Conservation (phyloP, 495 filamentous ascomycete species). For the Hyphodiscus hymeniophilus region DNA sequence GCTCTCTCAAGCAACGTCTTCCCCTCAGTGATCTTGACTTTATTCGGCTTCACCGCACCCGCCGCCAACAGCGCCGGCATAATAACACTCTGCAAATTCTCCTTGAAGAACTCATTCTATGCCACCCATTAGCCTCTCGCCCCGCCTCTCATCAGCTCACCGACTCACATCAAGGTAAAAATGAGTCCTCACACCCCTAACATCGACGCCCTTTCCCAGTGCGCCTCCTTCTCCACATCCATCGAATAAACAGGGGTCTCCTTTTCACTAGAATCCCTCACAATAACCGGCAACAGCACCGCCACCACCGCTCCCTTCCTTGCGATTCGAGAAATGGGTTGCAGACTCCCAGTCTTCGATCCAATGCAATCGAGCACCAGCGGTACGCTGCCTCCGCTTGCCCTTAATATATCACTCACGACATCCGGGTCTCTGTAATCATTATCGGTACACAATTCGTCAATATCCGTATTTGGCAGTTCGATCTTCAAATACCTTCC, state of each 20-base stretch:
- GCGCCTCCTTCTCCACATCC: slow-evolving; percentile 28
- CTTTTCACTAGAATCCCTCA: slow-evolving; percentile 31
- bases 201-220: slow-evolving; percentile 41
- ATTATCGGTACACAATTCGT: slow-evolving; percentile 1
- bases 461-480: slow-evolving; percentile 4
- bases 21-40: slow-evolving; percentile 37
- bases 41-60: slow-evolving; percentile 38
- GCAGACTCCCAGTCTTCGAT: slow-evolving; percentile 30
- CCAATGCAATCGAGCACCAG: slow-evolving; percentile 48
- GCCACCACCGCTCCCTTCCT: slow-evolving; percentile 36
- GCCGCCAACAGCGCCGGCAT: slow-evolving; percentile 38
- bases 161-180: slow-evolving; percentile 36
- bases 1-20: slow-evolving; percentile 40
- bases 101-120: slow-evolving; percentile 40
- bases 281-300: slow-evolving; percentile 43
- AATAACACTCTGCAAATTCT: slow-evolving; percentile 39
- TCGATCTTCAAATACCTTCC: not conserved
- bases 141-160: not conserved
- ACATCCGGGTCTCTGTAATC: slow-evolving; percentile 34
- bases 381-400: slow-evolving; percentile 21
- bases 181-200: slow-evolving; percentile 40
- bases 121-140: not conserved
- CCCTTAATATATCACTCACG: slow-evolving; percentile 26
- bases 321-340: slow-evolving; percentile 34
- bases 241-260: slow-evolving; percentile 35